Conservation (phyloP, 2,329 filamentous ascomycete genomes). For the Pyrenophora tritici-repentis region DNA sequence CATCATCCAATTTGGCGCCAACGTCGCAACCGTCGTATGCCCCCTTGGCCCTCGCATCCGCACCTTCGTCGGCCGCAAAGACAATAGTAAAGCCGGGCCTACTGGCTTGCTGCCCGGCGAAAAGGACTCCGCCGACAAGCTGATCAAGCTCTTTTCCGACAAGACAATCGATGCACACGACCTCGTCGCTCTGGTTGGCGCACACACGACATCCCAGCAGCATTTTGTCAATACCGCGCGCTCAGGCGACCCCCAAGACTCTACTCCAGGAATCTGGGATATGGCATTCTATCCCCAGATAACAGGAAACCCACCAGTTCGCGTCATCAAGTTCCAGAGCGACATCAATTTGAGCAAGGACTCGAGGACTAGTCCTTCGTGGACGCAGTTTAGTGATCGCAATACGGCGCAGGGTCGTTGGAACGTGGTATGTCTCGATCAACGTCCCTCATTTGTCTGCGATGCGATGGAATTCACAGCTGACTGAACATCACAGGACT, state of each 20-base stretch:
- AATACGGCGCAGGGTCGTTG: slow-evolving; percentile 35
- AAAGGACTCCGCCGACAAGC: slow-evolving; percentile 39
- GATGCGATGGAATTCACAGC: not conserved
- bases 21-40: slow-evolving; percentile 46
- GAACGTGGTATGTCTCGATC: slow-evolving; percentile 43
- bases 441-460: no score
- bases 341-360: slow-evolving; percentile 45
- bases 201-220: slow-evolving; percentile 47
- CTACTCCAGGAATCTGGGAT: slow-evolving; percentile 47
- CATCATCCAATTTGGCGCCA: slow-evolving; percentile 48
- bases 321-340: slow-evolving; percentile 45
- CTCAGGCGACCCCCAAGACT: slow-evolving; percentile 46
- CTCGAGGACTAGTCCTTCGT: slow-evolving; percentile 40
- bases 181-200: slow-evolving; percentile 45
- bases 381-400: slow-evolving; percentile 34
- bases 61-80: slow-evolving; percentile 47
- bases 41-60: slow-evolving; percentile 47
- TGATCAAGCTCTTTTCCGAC: slow-evolving; percentile 45
- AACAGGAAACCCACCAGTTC: slow-evolving; percentile 29
- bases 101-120: slow-evolving; percentile 43
- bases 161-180: slow-evolving; percentile 48
- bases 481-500: slow-evolving; percentile 45
- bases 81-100: slow-evolving; percentile 40
- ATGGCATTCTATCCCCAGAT: slow-evolving; percentile 46
- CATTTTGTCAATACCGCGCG: slow-evolving; percentile 40